Evolutionary conservation across 176 grass and related monocot genomes (phyloP).

Genomic region (Oryza meyeriana): DNA sequence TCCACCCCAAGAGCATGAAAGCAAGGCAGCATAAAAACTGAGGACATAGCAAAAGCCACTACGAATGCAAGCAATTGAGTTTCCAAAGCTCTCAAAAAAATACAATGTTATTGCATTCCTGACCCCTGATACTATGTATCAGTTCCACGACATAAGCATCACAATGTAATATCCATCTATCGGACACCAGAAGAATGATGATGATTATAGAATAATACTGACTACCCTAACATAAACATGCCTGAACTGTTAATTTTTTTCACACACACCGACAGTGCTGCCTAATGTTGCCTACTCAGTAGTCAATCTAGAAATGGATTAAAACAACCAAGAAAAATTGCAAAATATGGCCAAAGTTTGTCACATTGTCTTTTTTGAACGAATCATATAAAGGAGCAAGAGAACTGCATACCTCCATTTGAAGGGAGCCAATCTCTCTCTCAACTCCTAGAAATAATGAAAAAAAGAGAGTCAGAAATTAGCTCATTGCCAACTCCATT

Average conservation of each 20-base stretch:
- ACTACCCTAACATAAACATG: neutral
- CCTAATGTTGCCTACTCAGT: neutral
- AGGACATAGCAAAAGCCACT: neutral
- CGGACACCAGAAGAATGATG: neutral
- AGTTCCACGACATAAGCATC: neutral
- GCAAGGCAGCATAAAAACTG: neutral
- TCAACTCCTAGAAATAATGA: slow-evolving; percentile 62
- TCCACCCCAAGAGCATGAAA: neutral
- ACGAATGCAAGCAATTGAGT: neutral
- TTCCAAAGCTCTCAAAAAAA: neutral
- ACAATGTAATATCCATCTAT: neutral
- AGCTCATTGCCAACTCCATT: slow-evolving; percentile 2
- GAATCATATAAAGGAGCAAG: neutral
- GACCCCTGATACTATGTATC: neutral
- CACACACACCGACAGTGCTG: neutral
- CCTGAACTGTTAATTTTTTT: neutral
- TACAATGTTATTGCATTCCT: neutral
- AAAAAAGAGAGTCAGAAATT: slow-evolving; percentile 19
- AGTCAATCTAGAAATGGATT: neutral
- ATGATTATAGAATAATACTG: neutral
- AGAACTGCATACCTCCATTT: slow-evolving; percentile 67
- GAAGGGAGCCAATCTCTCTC: slow-evolving; percentile 88
- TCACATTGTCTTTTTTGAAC: neutral
- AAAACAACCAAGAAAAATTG: neutral
- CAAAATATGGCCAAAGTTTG: neutral